phyloP scores from a whole-genome alignment of 225 moss, liverwort and hornwort genomes.

The Thuidium tamariscinum region DNA sequence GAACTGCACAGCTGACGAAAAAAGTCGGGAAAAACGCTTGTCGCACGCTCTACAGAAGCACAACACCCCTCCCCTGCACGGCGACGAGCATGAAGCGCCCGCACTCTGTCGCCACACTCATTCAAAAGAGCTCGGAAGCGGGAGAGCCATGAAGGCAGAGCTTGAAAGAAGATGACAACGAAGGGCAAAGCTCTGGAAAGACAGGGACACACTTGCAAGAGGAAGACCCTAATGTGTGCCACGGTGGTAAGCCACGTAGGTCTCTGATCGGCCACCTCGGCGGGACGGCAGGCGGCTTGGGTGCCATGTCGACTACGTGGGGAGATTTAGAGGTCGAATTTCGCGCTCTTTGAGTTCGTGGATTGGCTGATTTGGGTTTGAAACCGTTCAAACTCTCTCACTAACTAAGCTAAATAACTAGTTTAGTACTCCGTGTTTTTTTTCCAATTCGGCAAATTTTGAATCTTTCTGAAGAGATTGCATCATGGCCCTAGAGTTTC shows the following conservation, averaged over 20 bases:
- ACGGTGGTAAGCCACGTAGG: background rate
- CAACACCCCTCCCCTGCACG: background rate
- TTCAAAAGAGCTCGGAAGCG: slow-evolving; percentile 18
- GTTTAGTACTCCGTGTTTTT: too few species aligned
- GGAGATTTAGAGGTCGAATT: background rate
- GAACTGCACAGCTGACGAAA: background rate
- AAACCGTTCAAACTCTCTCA: background rate
- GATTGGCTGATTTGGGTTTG: background rate
- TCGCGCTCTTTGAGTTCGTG: background rate
- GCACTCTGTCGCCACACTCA: background rate
- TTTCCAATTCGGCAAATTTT: background rate
- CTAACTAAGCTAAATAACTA: too few species aligned
- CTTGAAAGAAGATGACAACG: slow-evolving; percentile 12
- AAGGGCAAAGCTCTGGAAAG: background rate
- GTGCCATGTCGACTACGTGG: background rate
- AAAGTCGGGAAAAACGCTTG: background rate
- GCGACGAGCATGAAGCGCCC: background rate
- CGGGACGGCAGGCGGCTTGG: background rate
- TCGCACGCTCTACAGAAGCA: background rate
- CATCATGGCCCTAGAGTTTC: too few species aligned
- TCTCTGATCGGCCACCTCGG: background rate
- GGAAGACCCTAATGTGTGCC: slow-evolving; percentile 16
- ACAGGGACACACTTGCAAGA: background rate
- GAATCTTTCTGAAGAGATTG: background rate
- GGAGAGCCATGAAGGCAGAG: slow-evolving; percentile 27